Conservation (phyloP, 106 monocot species). For the Allium cepa region DNA sequence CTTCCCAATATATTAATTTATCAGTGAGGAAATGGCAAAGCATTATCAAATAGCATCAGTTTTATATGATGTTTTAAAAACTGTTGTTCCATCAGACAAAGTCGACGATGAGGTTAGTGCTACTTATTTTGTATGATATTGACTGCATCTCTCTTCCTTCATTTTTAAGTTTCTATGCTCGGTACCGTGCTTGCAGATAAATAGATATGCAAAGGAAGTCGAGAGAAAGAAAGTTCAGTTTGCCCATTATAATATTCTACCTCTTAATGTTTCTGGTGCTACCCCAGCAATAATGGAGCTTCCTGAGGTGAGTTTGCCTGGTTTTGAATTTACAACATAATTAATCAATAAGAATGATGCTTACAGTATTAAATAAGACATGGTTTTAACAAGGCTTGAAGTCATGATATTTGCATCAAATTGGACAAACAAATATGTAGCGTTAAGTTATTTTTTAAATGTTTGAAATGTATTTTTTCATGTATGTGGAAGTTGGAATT, state of each 20-base stretch:
- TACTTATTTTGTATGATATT: not conserved
- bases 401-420: too few relatives aligned
- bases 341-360: too few relatives aligned
- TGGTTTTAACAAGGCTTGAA: too few relatives aligned
- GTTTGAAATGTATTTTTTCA: too few relatives aligned
- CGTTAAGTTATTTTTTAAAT: too few relatives aligned
- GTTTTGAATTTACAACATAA: too few relatives aligned
- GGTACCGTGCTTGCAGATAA: conserved; percentile 35
- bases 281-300: conserved; percentile 76
- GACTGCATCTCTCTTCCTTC: not conserved
- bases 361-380: too few relatives aligned
- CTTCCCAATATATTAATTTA: conserved; percentile 3
- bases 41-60: conserved; percentile 93
- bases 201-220: conserved; percentile 70
- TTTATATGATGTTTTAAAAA: conserved; percentile 81
- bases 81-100: conserved; percentile 62
- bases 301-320: conserved; percentile 36
- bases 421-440: too few relatives aligned
- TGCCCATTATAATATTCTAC: conserved; percentile 87
- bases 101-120: conserved; percentile 56
- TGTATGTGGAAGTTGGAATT: too few relatives aligned
- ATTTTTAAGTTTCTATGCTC: conserved; percentile 2
- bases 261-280: conserved; percentile 55
- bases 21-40: conserved; percentile 93
- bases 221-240: conserved; percentile 83